Conservation (phyloP, 768 basidiomycete species). For the Tylopilus rubrobrunneus region DNA sequence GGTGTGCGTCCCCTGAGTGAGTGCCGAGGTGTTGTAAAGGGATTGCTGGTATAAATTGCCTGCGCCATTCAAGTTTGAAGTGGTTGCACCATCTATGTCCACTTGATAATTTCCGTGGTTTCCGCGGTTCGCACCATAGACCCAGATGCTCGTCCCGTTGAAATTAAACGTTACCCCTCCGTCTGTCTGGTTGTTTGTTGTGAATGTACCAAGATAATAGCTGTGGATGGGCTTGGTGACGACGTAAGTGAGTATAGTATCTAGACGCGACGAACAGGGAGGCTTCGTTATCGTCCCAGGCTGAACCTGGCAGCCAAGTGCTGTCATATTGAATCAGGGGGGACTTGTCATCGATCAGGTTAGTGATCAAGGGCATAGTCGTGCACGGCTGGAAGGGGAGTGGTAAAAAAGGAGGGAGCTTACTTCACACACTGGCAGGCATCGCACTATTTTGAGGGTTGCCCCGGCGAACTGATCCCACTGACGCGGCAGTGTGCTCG, state of each 20-base stretch:
- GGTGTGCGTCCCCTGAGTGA: slow-evolving; percentile 35
- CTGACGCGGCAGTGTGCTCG: too few species aligned
- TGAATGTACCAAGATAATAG: slow-evolving; percentile 40
- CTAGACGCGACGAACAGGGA: slow-evolving; percentile 11
- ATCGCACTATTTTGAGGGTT: neutral
- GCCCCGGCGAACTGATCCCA: too few species aligned
- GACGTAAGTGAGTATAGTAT: neutral
- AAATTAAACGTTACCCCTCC: slow-evolving; percentile 41
- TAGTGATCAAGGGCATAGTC: slow-evolving; percentile 24
- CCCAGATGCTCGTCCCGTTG: slow-evolving; percentile 45
- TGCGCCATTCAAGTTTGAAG: slow-evolving; percentile 28
- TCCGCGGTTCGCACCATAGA: slow-evolving; percentile 47
- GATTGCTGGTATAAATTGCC: slow-evolving; percentile 35
- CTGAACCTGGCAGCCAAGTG: slow-evolving; percentile 20
- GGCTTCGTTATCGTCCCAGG: slow-evolving; percentile 10
- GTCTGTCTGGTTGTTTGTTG: slow-evolving; percentile 31
- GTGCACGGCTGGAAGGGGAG: neutral
- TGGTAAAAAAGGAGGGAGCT: neutral
- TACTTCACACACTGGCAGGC: neutral
- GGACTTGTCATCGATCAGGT: slow-evolving; percentile 31
- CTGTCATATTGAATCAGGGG: slow-evolving; percentile 27
- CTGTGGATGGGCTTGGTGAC: slow-evolving; percentile 16
- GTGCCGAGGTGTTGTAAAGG: slow-evolving; percentile 35
- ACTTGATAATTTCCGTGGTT: slow-evolving; percentile 46
- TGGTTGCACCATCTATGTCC: slow-evolving; percentile 37